Conservation (phyloP, 352 stramenopile genomes). For the Globisporangium barbulae region DNA sequence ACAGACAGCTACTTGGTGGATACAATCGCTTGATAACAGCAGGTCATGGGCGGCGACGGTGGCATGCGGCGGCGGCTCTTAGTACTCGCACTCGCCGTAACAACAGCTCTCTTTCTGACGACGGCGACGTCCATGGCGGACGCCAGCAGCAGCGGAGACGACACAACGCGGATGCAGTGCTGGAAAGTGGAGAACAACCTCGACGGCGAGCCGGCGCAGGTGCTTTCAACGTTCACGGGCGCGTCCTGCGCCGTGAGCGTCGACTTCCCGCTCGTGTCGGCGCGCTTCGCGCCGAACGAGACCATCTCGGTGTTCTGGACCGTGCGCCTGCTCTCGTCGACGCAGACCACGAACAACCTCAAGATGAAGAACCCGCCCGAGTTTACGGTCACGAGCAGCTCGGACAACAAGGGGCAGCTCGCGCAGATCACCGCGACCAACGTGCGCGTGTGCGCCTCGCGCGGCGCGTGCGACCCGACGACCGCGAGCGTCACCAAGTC, state of each 20-base stretch:
- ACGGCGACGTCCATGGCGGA: not conserved
- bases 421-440: conserved; percentile 52
- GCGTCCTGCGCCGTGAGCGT: conserved; percentile 31
- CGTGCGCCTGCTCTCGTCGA: conserved; percentile 22
- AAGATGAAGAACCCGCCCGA: conserved; percentile 38
- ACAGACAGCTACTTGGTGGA: no score
- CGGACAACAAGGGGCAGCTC: conserved; percentile 22
- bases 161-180: conserved; percentile 22
- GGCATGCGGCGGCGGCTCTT: not conserved
- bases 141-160: not conserved
- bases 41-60: conserved; percentile 1
- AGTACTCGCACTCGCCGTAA: not conserved
- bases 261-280: conserved; percentile 27
- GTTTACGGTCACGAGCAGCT: conserved; percentile 25
- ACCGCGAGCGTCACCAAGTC: conserved; percentile 21
- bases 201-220: conserved; percentile 11
- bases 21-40: not conserved
- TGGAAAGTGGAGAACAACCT: conserved; percentile 33
- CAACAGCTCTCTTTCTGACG: not conserved
- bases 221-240: conserved; percentile 25
- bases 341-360: conserved; percentile 35
- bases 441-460: conserved; percentile 33
- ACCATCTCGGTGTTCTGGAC: conserved; percentile 46
- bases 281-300: conserved; percentile 33
- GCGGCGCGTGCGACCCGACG: conserved; percentile 34